phyloP scores from a whole-genome alignment of 1,284 basidiomycete genomes.

The Naganishia sp. region DNA sequence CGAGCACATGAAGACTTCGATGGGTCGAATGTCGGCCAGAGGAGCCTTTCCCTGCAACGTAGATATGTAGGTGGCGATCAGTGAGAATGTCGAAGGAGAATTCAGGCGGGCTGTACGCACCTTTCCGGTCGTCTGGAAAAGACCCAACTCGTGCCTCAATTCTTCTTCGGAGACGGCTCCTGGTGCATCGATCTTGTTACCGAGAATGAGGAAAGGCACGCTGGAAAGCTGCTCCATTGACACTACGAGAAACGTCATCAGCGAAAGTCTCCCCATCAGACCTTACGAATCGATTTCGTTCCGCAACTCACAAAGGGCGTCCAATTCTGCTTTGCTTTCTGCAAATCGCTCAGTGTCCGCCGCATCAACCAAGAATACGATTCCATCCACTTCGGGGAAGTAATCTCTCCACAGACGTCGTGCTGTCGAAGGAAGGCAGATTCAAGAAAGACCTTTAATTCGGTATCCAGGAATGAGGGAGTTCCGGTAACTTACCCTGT shows the following conservation, averaged over 20 bases:
- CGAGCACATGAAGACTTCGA: constrained; percentile 99
- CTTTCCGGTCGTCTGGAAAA: constrained; percentile 99
- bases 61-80: constrained; percentile 2
- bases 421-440: constrained; percentile 58
- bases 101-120: constrained; percentile 54
- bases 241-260: constrained; percentile 39
- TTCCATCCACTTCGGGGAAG: constrained; percentile 99
- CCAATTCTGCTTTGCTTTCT: constrained; percentile 95
- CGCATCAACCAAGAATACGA: constrained; percentile 97
- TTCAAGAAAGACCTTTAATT: neutral
- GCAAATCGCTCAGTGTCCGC: constrained; percentile 95
- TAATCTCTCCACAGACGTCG: constrained; percentile 99
- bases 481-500: constrained; percentile 67
- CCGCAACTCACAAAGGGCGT: constrained; percentile 66
- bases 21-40: constrained; percentile 93
- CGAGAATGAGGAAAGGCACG: constrained; percentile 97
- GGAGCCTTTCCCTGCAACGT: constrained; percentile 84
- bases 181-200: constrained; percentile 99
- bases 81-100: neutral
- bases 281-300: neutral
- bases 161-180: constrained; percentile 98
- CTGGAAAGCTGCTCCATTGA: constrained; percentile 87
- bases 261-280: neutral
- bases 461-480: constrained; percentile 11
- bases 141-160: constrained; percentile 87